phyloP scores from a whole-genome alignment of 2,329 filamentous ascomycete genomes.

The Orbilia quercus region DNA sequence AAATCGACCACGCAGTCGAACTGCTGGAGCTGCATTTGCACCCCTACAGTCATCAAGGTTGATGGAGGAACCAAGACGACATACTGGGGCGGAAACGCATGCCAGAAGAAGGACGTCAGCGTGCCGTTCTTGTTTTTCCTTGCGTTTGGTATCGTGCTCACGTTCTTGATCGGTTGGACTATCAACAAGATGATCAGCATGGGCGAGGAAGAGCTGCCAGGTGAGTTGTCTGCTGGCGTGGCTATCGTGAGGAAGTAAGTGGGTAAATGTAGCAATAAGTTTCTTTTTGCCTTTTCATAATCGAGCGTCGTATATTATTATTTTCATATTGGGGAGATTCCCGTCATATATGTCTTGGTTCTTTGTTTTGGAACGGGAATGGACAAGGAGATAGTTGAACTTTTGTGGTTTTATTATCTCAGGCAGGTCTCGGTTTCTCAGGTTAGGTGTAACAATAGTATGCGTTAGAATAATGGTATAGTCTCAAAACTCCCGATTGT shows the following conservation, averaged over 20 bases:
- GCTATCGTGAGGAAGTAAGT: slow-evolving; percentile 71
- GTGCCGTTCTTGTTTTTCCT: slow-evolving; percentile 88
- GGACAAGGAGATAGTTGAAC: background rate
- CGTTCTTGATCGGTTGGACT: slow-evolving; percentile 72
- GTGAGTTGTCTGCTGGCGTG: slow-evolving; percentile 95
- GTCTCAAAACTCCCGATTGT: background rate
- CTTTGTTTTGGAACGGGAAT: slow-evolving; percentile 9
- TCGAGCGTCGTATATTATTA: slow-evolving; percentile 38
- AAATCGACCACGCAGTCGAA: slow-evolving; percentile 68
- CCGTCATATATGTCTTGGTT: slow-evolving; percentile 10
- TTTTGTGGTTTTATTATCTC: background rate
- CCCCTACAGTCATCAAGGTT: slow-evolving; percentile 68
- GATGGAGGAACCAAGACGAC: slow-evolving; percentile 70
- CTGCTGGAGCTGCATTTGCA: slow-evolving; percentile 85
- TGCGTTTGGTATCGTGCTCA: slow-evolving; percentile 76
- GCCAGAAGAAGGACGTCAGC: slow-evolving; percentile 91
- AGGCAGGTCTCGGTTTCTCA: slow-evolving; percentile 5
- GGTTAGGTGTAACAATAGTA: slow-evolving; percentile 50
- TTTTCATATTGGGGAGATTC: slow-evolving; percentile 29
- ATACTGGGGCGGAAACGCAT: slow-evolving; percentile 85
- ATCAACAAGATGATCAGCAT: slow-evolving; percentile 79
- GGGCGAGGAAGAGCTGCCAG: slow-evolving; percentile 87
- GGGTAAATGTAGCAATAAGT: slow-evolving; percentile 44
- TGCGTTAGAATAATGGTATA: slow-evolving; percentile 39
- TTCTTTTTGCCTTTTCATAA: slow-evolving; percentile 20